Base-by-base conservation (phyloP, 345 rosid genomes). In the Gossypium stocksii region DNA sequence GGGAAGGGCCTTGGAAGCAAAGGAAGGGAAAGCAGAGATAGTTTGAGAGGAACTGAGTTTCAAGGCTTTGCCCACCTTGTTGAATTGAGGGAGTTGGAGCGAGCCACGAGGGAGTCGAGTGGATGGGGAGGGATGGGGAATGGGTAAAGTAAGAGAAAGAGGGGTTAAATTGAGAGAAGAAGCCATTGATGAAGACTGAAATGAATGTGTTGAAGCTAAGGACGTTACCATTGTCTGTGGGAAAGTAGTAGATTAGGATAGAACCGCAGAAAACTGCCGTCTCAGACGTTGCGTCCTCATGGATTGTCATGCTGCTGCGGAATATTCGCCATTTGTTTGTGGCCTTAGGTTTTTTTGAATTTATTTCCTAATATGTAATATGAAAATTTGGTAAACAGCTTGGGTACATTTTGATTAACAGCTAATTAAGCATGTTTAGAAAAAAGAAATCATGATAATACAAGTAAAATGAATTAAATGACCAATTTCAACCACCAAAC, bases 11-110 rank as follows among this genome's bases (percentile, higher is more conserved):
- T 15, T 71, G 62, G 83, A 79, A 44, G 77, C 66, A 78, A 89
- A 71, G n/a, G 83, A 85, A 60, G 66, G 78, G 66, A 83, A 83
- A 59, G 85, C 85, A 61, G 90, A 86, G 76, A 88, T 81, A 89
- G 76, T 46, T 54, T 62, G 83, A 57, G 70, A 57, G 27, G 92
- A 94, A 78, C 84, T 38, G 77, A 90, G 93, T 61, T 74, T 84
- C 78, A 84, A 70, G 56, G 89, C 80, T 80, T 78, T 70, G 79
- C 20, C 23, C 17, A 66, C 44, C 70, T 76, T 84, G 70, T 69
- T 80, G 77, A 84, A 76, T 15, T 81, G 85, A 43, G 80, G 45
- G 61, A 89, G 74, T 73, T 79, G 89, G 57, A 79, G 78, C 17
- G 86, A 77, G 23, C 74, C 43, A 15, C 54, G 82, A 76, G 90